A percentile compares a stretch with the other conserved stretches of the same genome.
These are phyloP conservation scores for Perkinsus olseni DNA, from an alignment of 169 alveolate genomes.

Conservation along the genomic window DNA sequence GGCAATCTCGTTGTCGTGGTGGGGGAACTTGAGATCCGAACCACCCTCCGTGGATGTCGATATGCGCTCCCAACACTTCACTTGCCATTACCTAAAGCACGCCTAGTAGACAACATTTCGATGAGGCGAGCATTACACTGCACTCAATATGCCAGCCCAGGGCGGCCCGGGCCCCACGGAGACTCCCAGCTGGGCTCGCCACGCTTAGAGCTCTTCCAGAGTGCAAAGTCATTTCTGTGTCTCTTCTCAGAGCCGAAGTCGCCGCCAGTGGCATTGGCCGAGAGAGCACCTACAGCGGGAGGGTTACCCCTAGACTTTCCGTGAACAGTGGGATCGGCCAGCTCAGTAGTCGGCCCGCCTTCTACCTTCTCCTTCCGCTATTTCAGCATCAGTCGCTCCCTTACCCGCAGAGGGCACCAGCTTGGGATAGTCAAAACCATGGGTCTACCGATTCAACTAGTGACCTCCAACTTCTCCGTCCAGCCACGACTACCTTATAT, in stretches of 20 bases:
- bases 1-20: conserved; percentile 98
- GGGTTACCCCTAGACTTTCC: too few relatives aligned
- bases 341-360: too few relatives aligned
- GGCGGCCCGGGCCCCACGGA: conserved; percentile 98
- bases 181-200: conserved; percentile 97
- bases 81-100: conserved; percentile 71
- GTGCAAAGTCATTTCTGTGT: conserved; percentile 87
- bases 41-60: conserved; percentile 99
- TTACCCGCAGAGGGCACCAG: not conserved
- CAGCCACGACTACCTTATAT: not conserved
- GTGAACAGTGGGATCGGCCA: too few relatives aligned
- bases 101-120: too few relatives aligned
- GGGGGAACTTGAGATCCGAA: conserved; percentile 95
- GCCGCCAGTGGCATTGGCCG: conserved; percentile 6
- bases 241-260: conserved; percentile 68
- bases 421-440: not conserved
- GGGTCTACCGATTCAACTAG: too few relatives aligned
- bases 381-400: not conserved
- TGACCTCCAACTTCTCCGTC: too few relatives aligned
- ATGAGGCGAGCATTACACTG: conserved; percentile 58
- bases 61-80: conserved; percentile 73
- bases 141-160: conserved; percentile 99
- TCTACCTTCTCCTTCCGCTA: not conserved
- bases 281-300: not conserved
- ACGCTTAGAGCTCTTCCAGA: conserved; percentile 93